Conservation (phyloP, 2,329 filamentous ascomycete species). For the Trichoderma sp. region DNA sequence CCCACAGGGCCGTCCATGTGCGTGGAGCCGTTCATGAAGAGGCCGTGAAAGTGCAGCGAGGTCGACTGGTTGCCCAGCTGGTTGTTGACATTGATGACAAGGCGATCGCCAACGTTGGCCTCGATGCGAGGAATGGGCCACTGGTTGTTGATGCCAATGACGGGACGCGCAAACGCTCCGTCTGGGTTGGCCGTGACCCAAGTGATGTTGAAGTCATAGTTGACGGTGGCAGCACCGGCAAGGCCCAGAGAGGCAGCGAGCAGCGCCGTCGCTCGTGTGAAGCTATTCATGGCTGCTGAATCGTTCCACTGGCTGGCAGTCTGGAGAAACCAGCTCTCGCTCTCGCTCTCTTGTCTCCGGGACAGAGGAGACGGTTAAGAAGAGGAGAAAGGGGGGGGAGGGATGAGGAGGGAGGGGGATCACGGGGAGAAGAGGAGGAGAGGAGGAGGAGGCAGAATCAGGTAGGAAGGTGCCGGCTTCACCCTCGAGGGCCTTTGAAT, state of each 20-base stretch:
- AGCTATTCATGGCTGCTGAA: constrained; percentile 21
- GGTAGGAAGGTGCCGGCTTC: not conserved
- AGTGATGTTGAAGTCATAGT: constrained; percentile 64
- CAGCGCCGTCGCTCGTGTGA: constrained; percentile 19
- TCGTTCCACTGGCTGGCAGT: not conserved
- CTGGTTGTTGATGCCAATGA: constrained; percentile 72
- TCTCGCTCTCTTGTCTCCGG: not conserved
- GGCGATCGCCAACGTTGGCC: constrained; percentile 58
- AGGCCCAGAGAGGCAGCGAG: constrained; percentile 22
- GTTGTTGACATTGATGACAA: constrained; percentile 59
- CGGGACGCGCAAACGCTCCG: constrained; percentile 58
- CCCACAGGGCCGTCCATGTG: constrained; percentile 68
- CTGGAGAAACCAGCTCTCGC: constrained; percentile 2
- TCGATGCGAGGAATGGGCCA: constrained; percentile 70
- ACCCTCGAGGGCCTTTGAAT: not conserved
- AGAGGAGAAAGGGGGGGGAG: not conserved
- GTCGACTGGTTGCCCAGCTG: constrained; percentile 60
- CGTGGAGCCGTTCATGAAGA: constrained; percentile 64
- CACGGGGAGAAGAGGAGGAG: not conserved
- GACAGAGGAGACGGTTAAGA: not conserved
- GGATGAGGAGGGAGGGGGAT: not conserved
- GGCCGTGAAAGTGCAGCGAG: constrained; percentile 67
- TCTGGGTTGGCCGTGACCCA: constrained; percentile 74
- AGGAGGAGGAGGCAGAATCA: not conserved
- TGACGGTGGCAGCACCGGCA: constrained; percentile 41